phyloP scores from a whole-genome alignment of 176 grass and related monocot species.

The Poa annua region DNA sequence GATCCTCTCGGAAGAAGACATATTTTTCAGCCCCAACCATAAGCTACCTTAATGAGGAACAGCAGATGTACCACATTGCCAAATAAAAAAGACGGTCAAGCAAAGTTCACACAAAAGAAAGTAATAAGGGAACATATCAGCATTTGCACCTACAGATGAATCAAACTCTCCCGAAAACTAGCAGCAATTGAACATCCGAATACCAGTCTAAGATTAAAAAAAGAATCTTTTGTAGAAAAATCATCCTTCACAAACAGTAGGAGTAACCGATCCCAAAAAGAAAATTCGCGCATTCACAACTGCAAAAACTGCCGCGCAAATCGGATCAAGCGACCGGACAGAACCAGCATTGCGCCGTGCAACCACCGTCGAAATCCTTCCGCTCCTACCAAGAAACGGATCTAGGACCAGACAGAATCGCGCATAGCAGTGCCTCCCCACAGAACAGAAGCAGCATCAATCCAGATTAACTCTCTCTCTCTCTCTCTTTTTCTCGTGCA shows the following conservation, averaged over 20 bases:
- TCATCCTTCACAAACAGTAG: background rate
- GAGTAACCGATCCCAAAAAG: background rate
- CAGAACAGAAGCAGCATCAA: no score
- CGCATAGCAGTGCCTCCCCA: background rate
- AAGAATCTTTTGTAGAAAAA: background rate
- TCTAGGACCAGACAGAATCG: background rate
- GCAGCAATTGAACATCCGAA: constrained; percentile 2
- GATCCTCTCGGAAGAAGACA: background rate
- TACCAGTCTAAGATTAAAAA: background rate
- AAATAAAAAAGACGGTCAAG: background rate
- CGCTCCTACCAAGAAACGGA: constrained; percentile 26
- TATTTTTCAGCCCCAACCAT: background rate
- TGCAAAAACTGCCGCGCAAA: background rate
- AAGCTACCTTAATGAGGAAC: background rate
- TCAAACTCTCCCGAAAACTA: background rate
- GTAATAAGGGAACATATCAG: background rate
- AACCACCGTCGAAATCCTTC: background rate
- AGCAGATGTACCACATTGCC: background rate
- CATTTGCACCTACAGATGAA: background rate
- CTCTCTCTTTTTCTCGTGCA: background rate
- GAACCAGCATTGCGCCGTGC: constrained; percentile 31
- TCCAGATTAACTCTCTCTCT: no score
- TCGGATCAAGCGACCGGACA: background rate
- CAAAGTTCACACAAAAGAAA: background rate
- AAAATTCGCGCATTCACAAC: background rate